These are phyloP conservation scores for Pleurotus tuber-regium DNA, from an alignment of 768 basidiomycete species.

Conservation along the genomic window DNA sequence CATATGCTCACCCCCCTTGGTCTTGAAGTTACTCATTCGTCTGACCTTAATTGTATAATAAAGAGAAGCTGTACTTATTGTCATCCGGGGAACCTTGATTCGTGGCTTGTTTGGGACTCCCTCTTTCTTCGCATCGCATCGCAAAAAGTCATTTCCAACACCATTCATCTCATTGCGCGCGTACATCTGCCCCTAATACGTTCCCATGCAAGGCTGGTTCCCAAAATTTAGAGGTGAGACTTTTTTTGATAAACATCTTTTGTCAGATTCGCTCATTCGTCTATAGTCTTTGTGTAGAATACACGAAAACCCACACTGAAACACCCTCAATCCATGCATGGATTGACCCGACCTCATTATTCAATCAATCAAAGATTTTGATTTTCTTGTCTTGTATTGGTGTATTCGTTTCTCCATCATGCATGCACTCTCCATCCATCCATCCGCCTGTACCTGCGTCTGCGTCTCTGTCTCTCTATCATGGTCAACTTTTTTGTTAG, in stretches of 20 bases:
- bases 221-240: not conserved
- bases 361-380: too few relatives aligned
- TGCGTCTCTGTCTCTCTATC: too few relatives aligned
- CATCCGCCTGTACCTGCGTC: too few relatives aligned
- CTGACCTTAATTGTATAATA: not conserved
- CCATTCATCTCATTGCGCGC: not conserved
- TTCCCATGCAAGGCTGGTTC: not conserved
- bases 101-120: not conserved
- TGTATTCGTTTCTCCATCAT: too few relatives aligned
- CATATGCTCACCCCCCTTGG: not conserved
- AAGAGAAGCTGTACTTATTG: not conserved
- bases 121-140: not conserved
- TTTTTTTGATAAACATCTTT: not conserved
- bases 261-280: not conserved
- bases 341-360: too few relatives aligned
- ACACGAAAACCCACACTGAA: too few relatives aligned
- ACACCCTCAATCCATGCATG: too few relatives aligned
- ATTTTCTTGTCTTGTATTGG: too few relatives aligned
- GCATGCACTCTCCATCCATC: too few relatives aligned
- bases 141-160: not conserved
- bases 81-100: not conserved
- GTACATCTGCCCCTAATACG: not conserved
- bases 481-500: too few relatives aligned
- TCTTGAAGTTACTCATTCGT: not conserved
- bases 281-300: not conserved